These are phyloP conservation scores for Metschnikowia reukaufii DNA, from an alignment of 805 yeast species.

Conservation along the genomic window DNA sequence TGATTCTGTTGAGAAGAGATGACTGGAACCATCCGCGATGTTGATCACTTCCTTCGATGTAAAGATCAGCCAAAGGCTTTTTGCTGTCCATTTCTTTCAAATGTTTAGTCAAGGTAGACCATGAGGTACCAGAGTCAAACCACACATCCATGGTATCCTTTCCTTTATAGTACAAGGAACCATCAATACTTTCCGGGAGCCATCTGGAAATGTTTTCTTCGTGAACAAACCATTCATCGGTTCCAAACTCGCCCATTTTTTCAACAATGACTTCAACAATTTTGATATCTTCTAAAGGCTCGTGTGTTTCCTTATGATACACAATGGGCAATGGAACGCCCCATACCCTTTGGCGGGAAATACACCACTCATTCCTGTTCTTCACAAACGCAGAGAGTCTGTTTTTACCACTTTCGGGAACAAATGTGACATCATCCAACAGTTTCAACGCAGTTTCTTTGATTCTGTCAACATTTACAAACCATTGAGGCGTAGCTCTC, in stretches of 20 bases:
- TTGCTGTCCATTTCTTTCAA: slow-evolving; percentile 32
- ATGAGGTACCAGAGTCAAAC: slow-evolving; percentile 96
- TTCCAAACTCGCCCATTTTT: slow-evolving; percentile 58
- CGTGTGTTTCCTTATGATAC: slow-evolving; percentile 56
- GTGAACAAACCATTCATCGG: slow-evolving; percentile 75
- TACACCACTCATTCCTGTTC: slow-evolving; percentile 94
- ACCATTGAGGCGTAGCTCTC: slow-evolving; percentile 96
- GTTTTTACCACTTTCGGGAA: slow-evolving; percentile 70
- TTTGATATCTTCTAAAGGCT: slow-evolving; percentile 58
- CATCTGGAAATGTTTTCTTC: slow-evolving; percentile 59
- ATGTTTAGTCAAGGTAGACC: slow-evolving; percentile 59
- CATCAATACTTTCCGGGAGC: slow-evolving; percentile 63
- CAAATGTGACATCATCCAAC: slow-evolving; percentile 62
- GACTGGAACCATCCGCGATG: slow-evolving; percentile 99
- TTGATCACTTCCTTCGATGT: slow-evolving; percentile 96
- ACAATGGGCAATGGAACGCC: slow-evolving; percentile 97
- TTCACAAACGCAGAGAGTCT: slow-evolving; percentile 71
- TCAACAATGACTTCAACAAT: slow-evolving; percentile 57
- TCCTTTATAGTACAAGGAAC: slow-evolving; percentile 56
- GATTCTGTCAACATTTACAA: slow-evolving; percentile 77
- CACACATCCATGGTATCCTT: slow-evolving; percentile 97
- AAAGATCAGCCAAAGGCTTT: slow-evolving; percentile 62
- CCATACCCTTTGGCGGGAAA: slow-evolving; percentile 94
- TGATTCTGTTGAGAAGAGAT: slow-evolving; percentile 74
- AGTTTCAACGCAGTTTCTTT: slow-evolving; percentile 62